Evolutionary conservation across 108 stramenopile genomes (phyloP).

Genomic region (Hondaea fermentalgiana): DNA sequence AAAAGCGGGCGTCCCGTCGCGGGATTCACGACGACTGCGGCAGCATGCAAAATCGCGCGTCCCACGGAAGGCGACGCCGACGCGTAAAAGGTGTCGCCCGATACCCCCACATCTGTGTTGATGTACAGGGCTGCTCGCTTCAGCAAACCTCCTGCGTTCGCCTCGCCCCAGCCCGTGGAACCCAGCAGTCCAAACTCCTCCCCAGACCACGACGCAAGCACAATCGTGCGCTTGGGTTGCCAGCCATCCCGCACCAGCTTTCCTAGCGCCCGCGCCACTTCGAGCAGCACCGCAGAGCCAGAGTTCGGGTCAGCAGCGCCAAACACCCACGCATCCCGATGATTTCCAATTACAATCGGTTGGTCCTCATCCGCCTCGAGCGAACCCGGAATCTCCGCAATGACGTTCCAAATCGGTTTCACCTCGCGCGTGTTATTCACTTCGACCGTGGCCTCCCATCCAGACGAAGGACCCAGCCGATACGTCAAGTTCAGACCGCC

Average conservation of each 20-base stretch:
- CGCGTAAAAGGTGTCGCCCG: slow-evolving; percentile 37
- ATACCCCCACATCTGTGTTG: slow-evolving; percentile 57
- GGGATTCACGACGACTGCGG: slow-evolving; percentile 30
- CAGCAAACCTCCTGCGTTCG: slow-evolving; percentile 30
- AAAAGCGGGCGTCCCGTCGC: slow-evolving; percentile 21
- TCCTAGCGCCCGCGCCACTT: slow-evolving; percentile 53
- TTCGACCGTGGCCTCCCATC: background rate
- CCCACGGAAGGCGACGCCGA: slow-evolving; percentile 48
- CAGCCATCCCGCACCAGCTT: slow-evolving; percentile 40
- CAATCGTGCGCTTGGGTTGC: slow-evolving; percentile 49
- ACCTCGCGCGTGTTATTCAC: slow-evolving; percentile 38
- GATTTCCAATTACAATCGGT: slow-evolving; percentile 52
- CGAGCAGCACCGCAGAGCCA: slow-evolving; percentile 52
- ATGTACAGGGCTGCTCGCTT: slow-evolving; percentile 44
- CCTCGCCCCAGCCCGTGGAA: slow-evolving; percentile 62
- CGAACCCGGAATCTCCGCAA: slow-evolving; percentile 47
- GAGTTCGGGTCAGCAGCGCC: slow-evolving; percentile 63
- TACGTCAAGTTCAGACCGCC: slow-evolving; percentile 48
- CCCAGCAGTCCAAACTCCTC: slow-evolving; percentile 61
- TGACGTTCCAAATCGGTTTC: slow-evolving; percentile 51
- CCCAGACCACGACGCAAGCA: slow-evolving; percentile 57
- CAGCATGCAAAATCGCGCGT: slow-evolving; percentile 25
- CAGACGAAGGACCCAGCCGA: slow-evolving; percentile 44
- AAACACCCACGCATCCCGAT: slow-evolving; percentile 65
- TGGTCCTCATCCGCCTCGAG: slow-evolving; percentile 30